These are phyloP conservation scores for Periconia sp. DNA, from an alignment of 2,329 filamentous ascomycete genomes.

Conservation along the genomic window DNA sequence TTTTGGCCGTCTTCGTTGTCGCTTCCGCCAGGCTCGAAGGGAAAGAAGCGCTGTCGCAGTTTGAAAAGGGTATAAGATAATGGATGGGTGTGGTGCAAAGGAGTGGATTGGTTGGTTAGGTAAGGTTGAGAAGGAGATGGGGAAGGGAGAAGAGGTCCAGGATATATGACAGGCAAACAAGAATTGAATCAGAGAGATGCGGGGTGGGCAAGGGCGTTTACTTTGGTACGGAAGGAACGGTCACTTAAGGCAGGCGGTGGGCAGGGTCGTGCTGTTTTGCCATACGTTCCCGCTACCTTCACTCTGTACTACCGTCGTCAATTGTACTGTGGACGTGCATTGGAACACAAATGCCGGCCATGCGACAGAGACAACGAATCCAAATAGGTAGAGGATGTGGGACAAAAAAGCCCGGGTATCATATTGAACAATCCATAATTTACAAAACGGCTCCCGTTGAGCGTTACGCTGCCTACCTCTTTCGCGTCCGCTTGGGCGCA, in stretches of 20 bases:
- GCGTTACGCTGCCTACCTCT: conserved; percentile 10
- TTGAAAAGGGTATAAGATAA: neutral
- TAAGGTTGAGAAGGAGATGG: neutral
- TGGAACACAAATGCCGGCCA: too few relatives aligned
- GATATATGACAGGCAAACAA: neutral
- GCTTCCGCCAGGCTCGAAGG: neutral
- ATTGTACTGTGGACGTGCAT: too few relatives aligned
- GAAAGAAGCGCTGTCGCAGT: neutral
- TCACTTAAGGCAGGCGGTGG: neutral
- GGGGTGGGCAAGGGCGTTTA: too few relatives aligned
- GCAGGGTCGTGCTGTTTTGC: too few relatives aligned
- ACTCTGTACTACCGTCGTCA: too few relatives aligned
- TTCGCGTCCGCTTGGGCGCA: conserved; percentile 33
- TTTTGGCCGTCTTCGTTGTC: neutral
- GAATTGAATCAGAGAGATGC: neutral
- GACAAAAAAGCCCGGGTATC: neutral
- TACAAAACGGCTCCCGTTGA: neutral
- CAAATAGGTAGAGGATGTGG: too few relatives aligned
- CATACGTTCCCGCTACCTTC: too few relatives aligned
- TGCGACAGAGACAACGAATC: too few relatives aligned
- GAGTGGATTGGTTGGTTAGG: neutral
- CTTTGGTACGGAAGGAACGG: neutral
- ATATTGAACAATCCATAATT: neutral
- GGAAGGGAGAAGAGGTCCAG: neutral
- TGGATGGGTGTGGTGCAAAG: neutral